Percentiles rank a stretch among this genome's conserved stretches.
Conservation (phyloP, 257 asterid species). For the Pogostemon cablin region DNA sequence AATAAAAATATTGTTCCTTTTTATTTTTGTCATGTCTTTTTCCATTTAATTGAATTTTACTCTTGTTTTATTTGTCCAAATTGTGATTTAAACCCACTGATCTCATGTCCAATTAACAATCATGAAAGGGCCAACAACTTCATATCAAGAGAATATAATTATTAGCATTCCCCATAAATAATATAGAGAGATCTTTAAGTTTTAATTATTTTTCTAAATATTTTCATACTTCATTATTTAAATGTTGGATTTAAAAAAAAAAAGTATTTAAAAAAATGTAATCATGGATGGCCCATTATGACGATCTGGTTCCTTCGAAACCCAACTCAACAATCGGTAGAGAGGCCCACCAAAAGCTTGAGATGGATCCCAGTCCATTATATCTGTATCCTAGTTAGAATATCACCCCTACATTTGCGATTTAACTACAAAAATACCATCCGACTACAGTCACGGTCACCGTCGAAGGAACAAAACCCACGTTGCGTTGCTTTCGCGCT, state of each 20-base stretch:
- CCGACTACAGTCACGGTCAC: conserved; percentile 37
- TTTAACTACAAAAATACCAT: conserved; percentile 39
- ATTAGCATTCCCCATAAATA: conserved; percentile 28
- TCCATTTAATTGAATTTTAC: neutral
- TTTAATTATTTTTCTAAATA: neutral
- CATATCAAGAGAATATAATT: conserved; percentile 23
- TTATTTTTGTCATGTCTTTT: neutral
- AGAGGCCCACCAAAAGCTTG: conserved; percentile 49
- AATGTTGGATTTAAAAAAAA: neutral
- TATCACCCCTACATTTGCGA: neutral
- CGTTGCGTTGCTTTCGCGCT: conserved; percentile 48
- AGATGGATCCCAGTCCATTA: conserved; percentile 44
- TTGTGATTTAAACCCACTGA: conserved; percentile 6
- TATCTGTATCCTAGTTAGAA: neutral
- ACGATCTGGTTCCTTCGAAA: conserved; percentile 28
- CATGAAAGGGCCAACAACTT: conserved; percentile 28
- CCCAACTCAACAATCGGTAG: conserved; percentile 6
- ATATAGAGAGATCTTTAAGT: conserved; percentile 11
- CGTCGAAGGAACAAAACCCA: conserved; percentile 34
- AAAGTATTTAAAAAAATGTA: neutral
- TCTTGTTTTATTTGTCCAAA: conserved; percentile 5
- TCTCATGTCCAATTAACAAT: conserved; percentile 29
- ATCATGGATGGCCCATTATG: conserved; percentile 27
- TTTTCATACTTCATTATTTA: too few species aligned
- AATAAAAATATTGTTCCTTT: neutral